Conservation (phyloP, 129 eudicot genomes). For the Flaveria brownii region DNA sequence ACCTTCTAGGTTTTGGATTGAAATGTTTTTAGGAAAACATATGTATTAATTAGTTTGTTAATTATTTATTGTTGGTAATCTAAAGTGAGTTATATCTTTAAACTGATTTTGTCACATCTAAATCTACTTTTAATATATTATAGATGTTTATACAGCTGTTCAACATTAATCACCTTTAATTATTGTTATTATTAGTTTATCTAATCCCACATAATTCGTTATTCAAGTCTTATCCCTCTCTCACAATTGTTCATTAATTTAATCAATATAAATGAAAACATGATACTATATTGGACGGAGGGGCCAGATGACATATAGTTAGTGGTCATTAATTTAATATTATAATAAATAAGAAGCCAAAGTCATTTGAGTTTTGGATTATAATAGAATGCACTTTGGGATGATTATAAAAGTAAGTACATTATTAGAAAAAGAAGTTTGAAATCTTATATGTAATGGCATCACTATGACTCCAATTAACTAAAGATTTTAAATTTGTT, state of each 20-base stretch:
- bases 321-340: constrained; percentile 14
- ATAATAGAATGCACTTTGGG: constrained; percentile 16
- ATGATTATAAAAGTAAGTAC: not conserved
- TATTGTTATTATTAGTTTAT: constrained; percentile 24
- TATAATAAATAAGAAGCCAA: not conserved
- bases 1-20: too few species aligned
- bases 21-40: too few species aligned
- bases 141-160: constrained; percentile 33
- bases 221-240: constrained; percentile 22
- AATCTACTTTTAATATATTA: constrained; percentile 13
- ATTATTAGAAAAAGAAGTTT: not conserved
- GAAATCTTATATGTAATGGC: constrained; percentile 16
- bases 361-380: constrained; percentile 21
- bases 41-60: not conserved
- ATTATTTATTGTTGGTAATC: not conserved
- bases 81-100: not conserved
- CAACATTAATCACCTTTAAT: constrained; percentile 27
- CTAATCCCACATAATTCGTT: constrained; percentile 17
- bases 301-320: constrained; percentile 24
- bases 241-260: not conserved
- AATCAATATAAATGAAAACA: not conserved
- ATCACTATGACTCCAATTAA: constrained; percentile 11
- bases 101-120: constrained; percentile 14
- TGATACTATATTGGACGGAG: constrained; percentile 10
- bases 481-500: not conserved